phyloP scores from a whole-genome alignment of 1,284 basidiomycete genomes.

The Sutorius eximius region DNA sequence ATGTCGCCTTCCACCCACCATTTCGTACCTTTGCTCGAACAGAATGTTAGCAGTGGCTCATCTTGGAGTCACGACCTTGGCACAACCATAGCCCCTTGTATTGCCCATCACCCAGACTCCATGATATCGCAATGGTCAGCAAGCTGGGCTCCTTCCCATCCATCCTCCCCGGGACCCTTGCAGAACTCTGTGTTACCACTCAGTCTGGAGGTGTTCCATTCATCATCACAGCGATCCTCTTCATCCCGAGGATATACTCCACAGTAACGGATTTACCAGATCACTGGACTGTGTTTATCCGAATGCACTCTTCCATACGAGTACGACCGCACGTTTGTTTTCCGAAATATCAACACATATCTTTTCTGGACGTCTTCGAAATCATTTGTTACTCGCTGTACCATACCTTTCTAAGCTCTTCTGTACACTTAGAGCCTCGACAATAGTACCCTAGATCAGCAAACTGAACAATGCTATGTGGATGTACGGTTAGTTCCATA shows the following conservation, averaged over 20 bases:
- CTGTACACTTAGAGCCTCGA: not conserved
- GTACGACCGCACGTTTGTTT: too few species aligned
- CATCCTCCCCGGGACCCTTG: not conserved
- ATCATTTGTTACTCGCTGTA: not conserved
- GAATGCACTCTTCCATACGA: not conserved
- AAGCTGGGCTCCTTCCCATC: not conserved
- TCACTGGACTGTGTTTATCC: not conserved
- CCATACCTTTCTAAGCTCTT: not conserved
- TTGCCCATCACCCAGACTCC: not conserved
- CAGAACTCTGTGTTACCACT: slow-evolving; percentile 1
- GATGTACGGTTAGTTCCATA: not conserved
- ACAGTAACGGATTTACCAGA: not conserved
- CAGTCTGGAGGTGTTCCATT: not conserved
- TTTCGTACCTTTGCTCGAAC: slow-evolving; percentile 1
- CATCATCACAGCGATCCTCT: not conserved
- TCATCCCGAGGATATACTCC: not conserved
- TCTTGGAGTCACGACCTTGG: slow-evolving; percentile 3
- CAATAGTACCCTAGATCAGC: not conserved
- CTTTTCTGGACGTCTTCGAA: not conserved
- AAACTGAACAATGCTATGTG: not conserved
- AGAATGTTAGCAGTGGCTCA: not conserved
- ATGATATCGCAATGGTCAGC: slow-evolving; percentile 7
- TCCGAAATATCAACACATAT: too few species aligned
- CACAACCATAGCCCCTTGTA: not conserved
- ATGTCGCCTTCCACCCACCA: not conserved